Base-by-base conservation (phyloP, 148 eudicot species). In the Polygonum aviculare region DNA sequence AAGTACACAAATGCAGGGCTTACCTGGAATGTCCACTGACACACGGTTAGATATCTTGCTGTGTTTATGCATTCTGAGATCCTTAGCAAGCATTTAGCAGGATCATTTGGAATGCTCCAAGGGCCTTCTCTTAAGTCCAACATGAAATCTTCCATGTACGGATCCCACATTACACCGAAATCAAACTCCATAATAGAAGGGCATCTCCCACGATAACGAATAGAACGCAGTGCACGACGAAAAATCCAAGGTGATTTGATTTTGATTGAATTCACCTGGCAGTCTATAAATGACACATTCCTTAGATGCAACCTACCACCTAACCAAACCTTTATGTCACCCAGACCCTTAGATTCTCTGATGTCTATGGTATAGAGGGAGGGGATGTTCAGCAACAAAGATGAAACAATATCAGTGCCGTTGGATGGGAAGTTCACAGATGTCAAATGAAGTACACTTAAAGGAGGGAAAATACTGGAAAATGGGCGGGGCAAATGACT, bases 91-190 rank as follows among this genome's bases (percentile, higher is more conserved):
- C 5, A 3, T 7, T 12, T 22, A 33, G 16, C 31, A 18, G 39
- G 38, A 69, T 12, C 36, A 44, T 49, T 26, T 3, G 33, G 19
- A 50, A 8, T 21, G 7, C 31, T 0, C 31, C 21, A 41, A 49
- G 74, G 62, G 21, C 63, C 74, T 48, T 44, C 62, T 52, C 79
- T 67, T 10, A 77, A 77, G 41, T 77, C 79, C n/a, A 77, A 73
- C 74, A 77, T 67, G 7, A 40, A 40, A 40, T 40, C 44, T 26
- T 26, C 31, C 31, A 26, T 26, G 31, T 26, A 26, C 31, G 31
- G 31, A 26, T 26, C 31, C 31, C 31, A 26, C 31, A 26, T 26
- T 26, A 26, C 31, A 26, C 1, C 31, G 26, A 33, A 45, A 45
- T 77, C 79, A 26, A 52, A 16, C 7, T 10, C 51, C 15, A 40